Evolutionary conservation across 345 rosid species (phyloP).

Genomic region (Euclidium syriacum): DNA sequence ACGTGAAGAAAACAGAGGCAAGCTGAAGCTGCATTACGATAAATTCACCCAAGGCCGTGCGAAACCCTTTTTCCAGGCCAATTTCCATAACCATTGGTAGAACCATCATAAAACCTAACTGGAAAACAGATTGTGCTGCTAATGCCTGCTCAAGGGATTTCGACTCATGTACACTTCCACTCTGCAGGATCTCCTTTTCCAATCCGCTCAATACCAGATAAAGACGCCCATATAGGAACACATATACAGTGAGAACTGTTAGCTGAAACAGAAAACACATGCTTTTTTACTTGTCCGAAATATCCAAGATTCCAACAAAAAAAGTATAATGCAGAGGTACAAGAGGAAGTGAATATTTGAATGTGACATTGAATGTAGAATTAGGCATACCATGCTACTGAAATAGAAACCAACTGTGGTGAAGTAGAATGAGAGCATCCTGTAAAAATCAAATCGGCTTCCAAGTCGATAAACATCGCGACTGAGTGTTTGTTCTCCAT

Average conservation of each 20-base stretch:
- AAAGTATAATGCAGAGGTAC: not conserved
- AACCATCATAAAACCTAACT: slow-evolving; percentile 75
- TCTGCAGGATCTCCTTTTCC: slow-evolving; percentile 53
- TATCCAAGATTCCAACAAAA: slow-evolving; percentile 3
- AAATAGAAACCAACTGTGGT: slow-evolving; percentile 97
- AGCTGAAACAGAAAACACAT: slow-evolving; percentile 47
- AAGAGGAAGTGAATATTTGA: not conserved
- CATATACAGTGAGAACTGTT: slow-evolving; percentile 75
- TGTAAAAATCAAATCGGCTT: slow-evolving; percentile 80
- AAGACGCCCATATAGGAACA: slow-evolving; percentile 89
- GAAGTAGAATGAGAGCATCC: slow-evolving; percentile 98
- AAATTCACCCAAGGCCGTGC: slow-evolving; percentile 79
- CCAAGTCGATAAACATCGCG: slow-evolving; percentile 97
- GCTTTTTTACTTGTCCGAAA: not conserved
- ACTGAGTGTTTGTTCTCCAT: slow-evolving; percentile 97
- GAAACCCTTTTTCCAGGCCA: slow-evolving; percentile 91
- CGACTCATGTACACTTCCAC: slow-evolving; percentile 49
- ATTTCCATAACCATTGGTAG: slow-evolving; percentile 97
- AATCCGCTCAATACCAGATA: slow-evolving; percentile 91
- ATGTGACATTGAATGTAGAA: not conserved
- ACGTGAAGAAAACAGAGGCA: slow-evolving; percentile 91
- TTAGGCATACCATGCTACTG: slow-evolving; percentile 75
- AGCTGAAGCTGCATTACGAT: slow-evolving; percentile 96
- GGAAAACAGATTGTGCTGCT: slow-evolving; percentile 78
- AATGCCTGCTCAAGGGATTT: slow-evolving; percentile 89